These are phyloP conservation scores for Fusarium sp. DNA, from an alignment of 2,329 filamentous ascomycete species.

Conservation along the genomic window DNA sequence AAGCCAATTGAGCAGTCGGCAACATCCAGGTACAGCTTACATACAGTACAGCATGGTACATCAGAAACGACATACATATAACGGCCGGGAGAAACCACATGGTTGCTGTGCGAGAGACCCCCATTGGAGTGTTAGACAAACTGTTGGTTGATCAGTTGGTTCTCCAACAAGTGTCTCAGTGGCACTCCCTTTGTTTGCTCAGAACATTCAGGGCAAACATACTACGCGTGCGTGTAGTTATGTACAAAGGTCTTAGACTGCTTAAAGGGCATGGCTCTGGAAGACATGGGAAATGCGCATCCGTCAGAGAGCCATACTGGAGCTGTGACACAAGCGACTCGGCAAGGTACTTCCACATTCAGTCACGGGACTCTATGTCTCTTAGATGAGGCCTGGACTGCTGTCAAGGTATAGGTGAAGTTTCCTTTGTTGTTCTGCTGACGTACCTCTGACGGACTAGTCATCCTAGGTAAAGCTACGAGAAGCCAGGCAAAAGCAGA, in stretches of 20 bases:
- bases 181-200: constrained; percentile 21
- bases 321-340: constrained; percentile 11
- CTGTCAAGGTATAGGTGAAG: background rate
- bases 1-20: constrained; percentile 4
- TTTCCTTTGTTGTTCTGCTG: background rate
- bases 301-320: background rate
- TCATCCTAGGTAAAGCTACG: constrained; percentile 17
- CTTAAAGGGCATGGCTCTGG: background rate
- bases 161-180: constrained; percentile 9
- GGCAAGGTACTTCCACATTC: constrained; percentile 21
- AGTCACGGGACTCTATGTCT: constrained; percentile 20
- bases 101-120: constrained; percentile 6
- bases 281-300: background rate
- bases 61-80: background rate
- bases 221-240: background rate
- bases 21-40: constrained; percentile 12
- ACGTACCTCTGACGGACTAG: background rate
- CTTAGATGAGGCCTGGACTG: background rate
- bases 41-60: background rate
- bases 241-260: background rate
- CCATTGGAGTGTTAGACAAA: background rate
- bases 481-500: background rate
- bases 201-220: constrained; percentile 1
- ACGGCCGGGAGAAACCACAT: constrained; percentile 14
- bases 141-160: constrained; percentile 2